Evolutionary conservation across 1,284 basidiomycete genomes (phyloP), one percentile per base, ranked within the genome.

Genomic region (Tranzscheliella williamsii): DNA sequence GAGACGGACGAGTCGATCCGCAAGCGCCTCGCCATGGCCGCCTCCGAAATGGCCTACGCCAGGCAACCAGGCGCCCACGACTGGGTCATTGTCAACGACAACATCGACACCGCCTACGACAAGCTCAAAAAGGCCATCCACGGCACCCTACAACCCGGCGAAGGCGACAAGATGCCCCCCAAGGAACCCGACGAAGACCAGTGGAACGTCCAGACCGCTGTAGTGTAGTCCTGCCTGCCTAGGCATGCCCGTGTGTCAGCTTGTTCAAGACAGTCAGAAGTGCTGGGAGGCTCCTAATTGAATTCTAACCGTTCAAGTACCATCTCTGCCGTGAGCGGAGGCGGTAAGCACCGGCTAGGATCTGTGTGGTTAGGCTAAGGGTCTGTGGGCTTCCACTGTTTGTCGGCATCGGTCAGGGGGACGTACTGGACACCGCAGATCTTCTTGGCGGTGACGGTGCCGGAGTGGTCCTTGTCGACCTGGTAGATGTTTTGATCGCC

Each of bases 41-140:
- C 87, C 35, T 83, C 83, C 51, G 94, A 99, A 79, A 84, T 98
- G 65, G 84, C 86, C 56, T 97, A 88, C 78, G 95, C 95, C 1
- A 84, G 78, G 17, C 23, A 87, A 72, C 81, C 85, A 2, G 85
- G 84, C 21, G 83, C 84, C 1, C 90, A 92, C 70, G 89, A 97
- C 76, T 75, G 88, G 35, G 84, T 96, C 47, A 86, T 98, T 60
- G 86, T 97, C 58, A 98, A 98, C 79, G 91, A 95, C 70, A 85
- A 94, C 72, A 76, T 97, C 7, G 89, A 94, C 30, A 79, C 84
- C 8, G 90, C 94, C 4, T 96, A 95, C 73, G 79, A 78, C 6
- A 67, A 81, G 42, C 73, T 84, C 74, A 69, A 64, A 39, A 33
- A 21, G 29, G 65, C 67, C 24, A 55, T 67, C 34, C 20, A 49